Evolutionary conservation across 2,329 filamentous ascomycete species (phyloP).

Genomic region (Botrytis byssoidea): DNA sequence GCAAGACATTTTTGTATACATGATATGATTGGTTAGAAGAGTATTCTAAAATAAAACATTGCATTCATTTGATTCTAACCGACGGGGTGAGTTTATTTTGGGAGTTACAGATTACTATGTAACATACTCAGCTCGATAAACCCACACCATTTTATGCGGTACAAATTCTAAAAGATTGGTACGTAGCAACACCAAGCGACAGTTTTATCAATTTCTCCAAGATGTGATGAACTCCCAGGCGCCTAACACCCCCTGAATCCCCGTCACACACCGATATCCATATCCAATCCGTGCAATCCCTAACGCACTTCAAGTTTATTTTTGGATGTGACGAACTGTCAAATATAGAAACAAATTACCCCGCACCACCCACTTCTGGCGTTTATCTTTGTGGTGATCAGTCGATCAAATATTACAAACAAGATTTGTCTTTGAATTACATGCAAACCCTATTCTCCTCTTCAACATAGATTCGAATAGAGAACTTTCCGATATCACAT

Average conservation of each 20-base stretch:
- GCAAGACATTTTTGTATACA: background rate
- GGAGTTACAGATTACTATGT: background rate
- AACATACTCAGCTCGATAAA: background rate
- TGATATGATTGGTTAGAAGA: background rate
- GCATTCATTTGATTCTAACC: background rate
- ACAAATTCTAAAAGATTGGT: fast-evolving
- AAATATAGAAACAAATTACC: slow-evolving; percentile 13
- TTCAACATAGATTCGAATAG: background rate
- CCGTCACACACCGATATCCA: background rate
- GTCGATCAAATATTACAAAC: background rate
- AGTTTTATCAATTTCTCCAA: background rate
- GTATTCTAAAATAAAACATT: slow-evolving; percentile 12
- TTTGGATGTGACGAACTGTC: slow-evolving; percentile 9
- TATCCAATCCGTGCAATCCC: background rate
- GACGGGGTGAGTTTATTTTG: background rate
- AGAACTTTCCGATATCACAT: background rate
- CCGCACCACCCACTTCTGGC: background rate
- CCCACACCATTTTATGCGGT: background rate
- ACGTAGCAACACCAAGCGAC: background rate
- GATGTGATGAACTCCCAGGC: background rate
- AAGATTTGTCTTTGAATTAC: background rate
- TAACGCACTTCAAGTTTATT: background rate
- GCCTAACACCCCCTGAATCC: background rate
- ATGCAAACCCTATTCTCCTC: background rate
- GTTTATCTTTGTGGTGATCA: background rate